Percentiles rank a stretch among this genome's conserved stretches.
These are phyloP conservation scores for Brasilioporus rufonigricans DNA, from an alignment of 768 basidiomycete genomes.

Conservation along the genomic window DNA sequence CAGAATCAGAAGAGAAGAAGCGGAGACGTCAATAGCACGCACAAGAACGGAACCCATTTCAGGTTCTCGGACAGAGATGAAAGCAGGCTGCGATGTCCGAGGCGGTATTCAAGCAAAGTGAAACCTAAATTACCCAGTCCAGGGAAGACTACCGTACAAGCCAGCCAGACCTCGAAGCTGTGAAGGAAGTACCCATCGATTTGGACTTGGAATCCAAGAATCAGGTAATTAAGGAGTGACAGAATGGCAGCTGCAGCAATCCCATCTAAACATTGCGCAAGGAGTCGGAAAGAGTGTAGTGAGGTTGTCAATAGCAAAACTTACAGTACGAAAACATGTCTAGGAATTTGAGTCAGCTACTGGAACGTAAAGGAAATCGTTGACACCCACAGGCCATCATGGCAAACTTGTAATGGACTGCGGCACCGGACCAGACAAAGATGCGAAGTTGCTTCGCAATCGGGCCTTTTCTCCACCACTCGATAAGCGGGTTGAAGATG, in stretches of 20 bases:
- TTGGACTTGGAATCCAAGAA: conserved; percentile 67
- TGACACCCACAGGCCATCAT: conserved; percentile 47
- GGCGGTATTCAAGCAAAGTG: conserved; percentile 71
- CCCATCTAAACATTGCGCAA: conserved; percentile 32
- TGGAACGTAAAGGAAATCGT: not conserved
- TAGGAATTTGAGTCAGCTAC: conserved; percentile 10
- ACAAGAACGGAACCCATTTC: conserved; percentile 40
- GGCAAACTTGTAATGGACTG: conserved; percentile 78
- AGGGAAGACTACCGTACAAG: conserved; percentile 73
- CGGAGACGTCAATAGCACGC: not conserved
- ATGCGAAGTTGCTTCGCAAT: conserved; percentile 77
- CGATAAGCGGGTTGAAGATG: conserved; percentile 79
- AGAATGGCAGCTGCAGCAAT: conserved; percentile 71
- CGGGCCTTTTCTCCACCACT: conserved; percentile 78
- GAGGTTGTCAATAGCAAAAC: conserved; percentile 9
- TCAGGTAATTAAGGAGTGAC: conserved; percentile 68
- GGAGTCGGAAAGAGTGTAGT: not conserved
- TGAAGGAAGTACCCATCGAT: conserved; percentile 77
- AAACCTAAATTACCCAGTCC: conserved; percentile 72
- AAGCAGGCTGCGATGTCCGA: conserved; percentile 42
- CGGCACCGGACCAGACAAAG: conserved; percentile 75
- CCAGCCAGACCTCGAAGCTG: conserved; percentile 78
- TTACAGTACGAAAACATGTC: conserved; percentile 54
- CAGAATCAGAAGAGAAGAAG: not conserved
- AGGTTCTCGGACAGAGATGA: conserved; percentile 27